A percentile compares a stretch with the other conserved stretches of the same genome.
phyloP scores from a whole-genome alignment of 176 grass and related monocot genomes.

The Elaeis guineensis region DNA sequence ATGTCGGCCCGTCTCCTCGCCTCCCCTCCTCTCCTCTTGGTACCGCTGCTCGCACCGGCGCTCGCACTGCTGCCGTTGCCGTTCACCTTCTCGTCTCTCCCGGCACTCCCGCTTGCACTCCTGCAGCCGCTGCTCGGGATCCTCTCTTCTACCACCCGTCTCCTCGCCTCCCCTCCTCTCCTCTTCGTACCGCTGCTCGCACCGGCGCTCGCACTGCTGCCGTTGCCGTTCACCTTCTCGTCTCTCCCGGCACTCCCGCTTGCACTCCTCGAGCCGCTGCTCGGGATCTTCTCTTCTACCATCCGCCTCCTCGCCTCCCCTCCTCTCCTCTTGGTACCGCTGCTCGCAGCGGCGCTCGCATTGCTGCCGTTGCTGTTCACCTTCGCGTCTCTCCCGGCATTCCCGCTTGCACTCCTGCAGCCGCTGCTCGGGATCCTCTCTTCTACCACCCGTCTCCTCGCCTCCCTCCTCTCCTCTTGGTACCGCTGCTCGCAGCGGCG shows the following conservation, averaged over 20 bases:
- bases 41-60: slow-evolving; percentile 13
- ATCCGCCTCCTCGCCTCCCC: not conserved
- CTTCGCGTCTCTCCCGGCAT: slow-evolving; percentile 11
- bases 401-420: slow-evolving; percentile 15
- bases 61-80: slow-evolving; percentile 17
- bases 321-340: slow-evolving; percentile 11
- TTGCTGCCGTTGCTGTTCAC: slow-evolving; percentile 2
- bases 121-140: slow-evolving; percentile 7
- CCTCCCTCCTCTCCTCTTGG: slow-evolving; percentile 1
- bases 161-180: slow-evolving; percentile 11
- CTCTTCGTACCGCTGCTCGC: slow-evolving; percentile 14
- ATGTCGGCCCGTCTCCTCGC: not conserved
- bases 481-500: slow-evolving; percentile 11
- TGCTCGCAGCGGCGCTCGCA: slow-evolving; percentile 21
- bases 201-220: slow-evolving; percentile 15
- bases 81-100: slow-evolving; percentile 6
- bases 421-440: slow-evolving; percentile 2
- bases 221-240: slow-evolving; percentile 4
- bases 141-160: not conserved
- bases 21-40: slow-evolving; percentile 14
- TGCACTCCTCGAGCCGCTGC: slow-evolving; percentile 21
- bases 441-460: slow-evolving; percentile 4
- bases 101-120: slow-evolving; percentile 24
- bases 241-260: slow-evolving; percentile 16
- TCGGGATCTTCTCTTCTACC: not conserved